phyloP scores from a whole-genome alignment of 441 rosid species.

The Populus hybrid region DNA sequence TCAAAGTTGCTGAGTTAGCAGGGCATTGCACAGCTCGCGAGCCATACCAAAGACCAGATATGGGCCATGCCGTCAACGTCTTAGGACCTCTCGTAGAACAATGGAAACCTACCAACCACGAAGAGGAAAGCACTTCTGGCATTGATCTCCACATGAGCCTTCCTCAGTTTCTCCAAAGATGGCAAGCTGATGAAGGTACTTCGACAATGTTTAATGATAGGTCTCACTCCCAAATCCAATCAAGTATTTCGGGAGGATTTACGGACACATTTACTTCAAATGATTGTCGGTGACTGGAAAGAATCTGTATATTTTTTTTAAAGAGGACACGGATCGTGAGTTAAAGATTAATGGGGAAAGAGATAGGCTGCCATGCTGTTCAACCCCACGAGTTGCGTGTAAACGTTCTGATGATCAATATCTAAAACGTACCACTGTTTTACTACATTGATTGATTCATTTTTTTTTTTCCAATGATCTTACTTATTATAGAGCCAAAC shows the following conservation, averaged over 20 bases:
- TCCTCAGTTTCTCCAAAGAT: slow-evolving; percentile 37
- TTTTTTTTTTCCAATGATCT: not conserved
- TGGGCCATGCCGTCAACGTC: slow-evolving; percentile 44
- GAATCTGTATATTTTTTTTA: not conserved
- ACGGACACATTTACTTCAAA: slow-evolving; percentile 19
- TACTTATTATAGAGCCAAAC: slow-evolving; percentile 3
- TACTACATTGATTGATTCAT: not conserved
- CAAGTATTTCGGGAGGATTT: slow-evolving; percentile 24
- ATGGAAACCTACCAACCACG: slow-evolving; percentile 36
- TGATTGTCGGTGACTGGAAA: slow-evolving; percentile 17
- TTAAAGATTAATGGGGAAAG: not conserved
- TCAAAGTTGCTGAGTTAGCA: slow-evolving; percentile 39
- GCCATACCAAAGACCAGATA: slow-evolving; percentile 43
- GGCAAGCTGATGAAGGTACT: slow-evolving; percentile 39
- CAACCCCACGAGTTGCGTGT: not conserved
- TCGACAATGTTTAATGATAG: slow-evolving; percentile 23
- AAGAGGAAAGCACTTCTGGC: slow-evolving; percentile 24
- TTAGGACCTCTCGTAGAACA: slow-evolving; percentile 44
- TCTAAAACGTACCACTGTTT: not conserved
- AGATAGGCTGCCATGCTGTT: not conserved
- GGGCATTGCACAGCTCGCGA: slow-evolving; percentile 46
- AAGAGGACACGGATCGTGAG: not conserved
- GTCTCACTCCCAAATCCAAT: slow-evolving; percentile 16
- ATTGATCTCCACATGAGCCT: slow-evolving; percentile 35
- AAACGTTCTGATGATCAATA: not conserved